A percentile compares a stretch with the other conserved stretches of the same genome.
Conservation (phyloP, 352 stramenopile species). For the Phytophthora uliginosa region DNA sequence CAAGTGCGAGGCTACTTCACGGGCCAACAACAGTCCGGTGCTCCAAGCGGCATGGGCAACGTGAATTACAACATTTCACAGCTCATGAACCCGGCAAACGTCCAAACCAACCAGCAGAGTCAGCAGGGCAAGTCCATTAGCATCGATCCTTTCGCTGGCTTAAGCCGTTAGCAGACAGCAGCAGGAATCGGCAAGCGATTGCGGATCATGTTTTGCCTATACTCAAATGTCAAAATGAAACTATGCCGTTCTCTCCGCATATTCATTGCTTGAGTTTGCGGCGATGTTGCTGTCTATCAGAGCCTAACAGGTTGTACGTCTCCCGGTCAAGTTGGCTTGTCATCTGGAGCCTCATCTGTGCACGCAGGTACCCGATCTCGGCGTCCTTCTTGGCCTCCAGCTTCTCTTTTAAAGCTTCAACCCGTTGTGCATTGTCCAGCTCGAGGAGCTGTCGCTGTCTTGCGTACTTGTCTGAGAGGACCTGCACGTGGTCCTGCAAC, state of each 20-base stretch:
- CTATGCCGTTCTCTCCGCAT: neutral
- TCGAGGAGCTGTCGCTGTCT: conserved; percentile 35
- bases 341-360: conserved; percentile 49
- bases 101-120: conserved; percentile 47
- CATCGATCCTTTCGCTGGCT: conserved; percentile 82
- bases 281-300: neutral
- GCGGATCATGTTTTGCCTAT: conserved; percentile 1
- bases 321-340: conserved; percentile 45
- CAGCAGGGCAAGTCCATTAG: conserved; percentile 78
- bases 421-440: conserved; percentile 34
- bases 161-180: conserved; percentile 43
- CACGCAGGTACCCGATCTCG: conserved; percentile 50
- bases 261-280: neutral
- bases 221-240: conserved; percentile 17
- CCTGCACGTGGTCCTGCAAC: conserved; percentile 35
- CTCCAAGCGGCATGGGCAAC: conserved; percentile 27
- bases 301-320: conserved; percentile 10
- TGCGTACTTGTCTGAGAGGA: conserved; percentile 27
- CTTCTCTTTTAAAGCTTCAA: conserved; percentile 39
- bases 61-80: conserved; percentile 90
- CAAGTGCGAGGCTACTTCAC: conserved; percentile 32
- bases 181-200: neutral
- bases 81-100: conserved; percentile 81
- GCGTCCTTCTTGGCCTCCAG: conserved; percentile 38
- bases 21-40: conserved; percentile 32